Conservation (phyloP, 495 filamentous ascomycete genomes). For the Hypoxylon lenormandii region DNA sequence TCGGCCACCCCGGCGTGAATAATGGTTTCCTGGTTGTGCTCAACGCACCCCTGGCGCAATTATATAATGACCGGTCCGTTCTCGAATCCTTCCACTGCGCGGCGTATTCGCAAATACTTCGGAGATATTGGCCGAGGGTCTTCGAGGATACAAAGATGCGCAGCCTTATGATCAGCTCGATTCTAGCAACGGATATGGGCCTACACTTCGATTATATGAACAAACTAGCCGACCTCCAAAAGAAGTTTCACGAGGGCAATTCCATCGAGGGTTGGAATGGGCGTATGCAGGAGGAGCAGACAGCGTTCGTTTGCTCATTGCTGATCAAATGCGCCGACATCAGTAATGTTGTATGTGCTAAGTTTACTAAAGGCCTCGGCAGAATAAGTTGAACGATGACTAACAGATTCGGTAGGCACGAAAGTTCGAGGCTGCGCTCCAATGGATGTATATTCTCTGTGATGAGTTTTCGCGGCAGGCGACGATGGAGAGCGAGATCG, state of each 20-base stretch:
- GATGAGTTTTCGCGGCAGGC: constrained; percentile 95
- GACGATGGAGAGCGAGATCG: constrained; percentile 86
- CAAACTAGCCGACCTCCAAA: constrained; percentile 78
- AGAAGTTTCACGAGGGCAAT: constrained; percentile 74
- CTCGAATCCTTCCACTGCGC: constrained; percentile 98
- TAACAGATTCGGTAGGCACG: constrained; percentile 71
- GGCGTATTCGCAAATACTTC: constrained; percentile 94
- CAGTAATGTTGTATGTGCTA: constrained; percentile 86
- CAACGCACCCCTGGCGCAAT: constrained; percentile 93
- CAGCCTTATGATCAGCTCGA: constrained; percentile 91
- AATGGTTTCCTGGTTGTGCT: constrained; percentile 94
- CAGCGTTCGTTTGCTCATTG: constrained; percentile 82
- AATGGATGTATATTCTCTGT: constrained; percentile 90
- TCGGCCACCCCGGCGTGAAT: constrained; percentile 97
- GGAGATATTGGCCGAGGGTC: constrained; percentile 87
- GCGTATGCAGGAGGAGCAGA: constrained; percentile 75
- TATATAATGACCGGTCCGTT: constrained; percentile 97
- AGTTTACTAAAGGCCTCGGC: constrained; percentile 3
- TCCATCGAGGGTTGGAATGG: constrained; percentile 76
- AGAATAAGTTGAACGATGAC: constrained; percentile 25
- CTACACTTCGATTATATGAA: constrained; percentile 96
- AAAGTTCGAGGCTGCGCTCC: constrained; percentile 79
- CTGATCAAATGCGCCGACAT: constrained; percentile 99
- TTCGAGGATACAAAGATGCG: constrained; percentile 81
- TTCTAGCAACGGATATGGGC: constrained; percentile 96